Base-by-base conservation (phyloP, 192 early-diverging fungal genomes). In the Phlyctochytrium arcticum region DNA sequence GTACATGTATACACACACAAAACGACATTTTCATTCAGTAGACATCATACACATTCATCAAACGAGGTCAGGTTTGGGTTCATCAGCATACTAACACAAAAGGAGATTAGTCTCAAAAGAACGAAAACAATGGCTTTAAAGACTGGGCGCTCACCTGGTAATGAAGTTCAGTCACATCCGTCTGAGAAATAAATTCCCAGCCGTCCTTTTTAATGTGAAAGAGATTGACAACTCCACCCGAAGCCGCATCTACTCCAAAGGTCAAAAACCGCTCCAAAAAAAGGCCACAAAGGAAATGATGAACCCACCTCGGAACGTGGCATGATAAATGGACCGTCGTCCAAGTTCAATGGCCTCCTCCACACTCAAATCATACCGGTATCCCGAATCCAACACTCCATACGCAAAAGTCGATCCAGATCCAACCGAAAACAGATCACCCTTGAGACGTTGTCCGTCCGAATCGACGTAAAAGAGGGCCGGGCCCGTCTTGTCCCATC, bases 321-420 rank as follows among this genome's bases (percentile, higher is more conserved):
- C 97, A 65, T 99, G 94, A 80, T 92, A 95, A 62, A 99, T 95
- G 5, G 95, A 84, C 30, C 93, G 80, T 66, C 87, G 82, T 15
- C 90, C 95, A 44, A 99, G 71, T 42, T 97, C 97, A 59, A 90
- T 80, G 27, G 97, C 97, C 70, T 97, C 94, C 2, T 82, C 83
- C 3, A 85, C 80, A 5, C 79, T 76, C 75, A 99, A 63, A 63
- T 98, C 92, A 68, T 71, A 84, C 50, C 83, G 81, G 76, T 92
- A 97, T 61, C 87, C 90, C 47, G 84, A 78, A 69, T 98, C 97
- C 61, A 99, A 79, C 36, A 99, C 89, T 81, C 97, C 95, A 75
- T 99, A 99, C 7, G 97, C 97, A 80, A 92, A 99, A 21, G 94
- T 94, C 24, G 94, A 93, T n/a, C 97, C 97, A 19, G 94, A 96